Evolutionary conservation across 2,329 filamentous ascomycete genomes (phyloP), one percentile per base, ranked within the genome.

Genomic region (Pestalotiopsis sp.): DNA sequence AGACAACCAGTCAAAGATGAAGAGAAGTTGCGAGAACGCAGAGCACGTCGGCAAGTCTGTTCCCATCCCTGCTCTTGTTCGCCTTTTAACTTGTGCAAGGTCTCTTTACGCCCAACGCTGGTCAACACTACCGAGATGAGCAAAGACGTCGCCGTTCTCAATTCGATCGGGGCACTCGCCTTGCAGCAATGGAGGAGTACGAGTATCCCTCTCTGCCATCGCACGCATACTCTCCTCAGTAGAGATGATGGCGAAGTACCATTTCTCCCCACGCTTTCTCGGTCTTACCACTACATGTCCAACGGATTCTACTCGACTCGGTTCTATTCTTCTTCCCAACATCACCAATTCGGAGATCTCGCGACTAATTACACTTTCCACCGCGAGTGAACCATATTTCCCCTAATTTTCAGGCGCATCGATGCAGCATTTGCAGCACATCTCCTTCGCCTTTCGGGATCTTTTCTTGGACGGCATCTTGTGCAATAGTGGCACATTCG

Each of bases 1-100:
- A 0, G 93, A 97, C 81, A 97, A 97, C 76, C 87, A 90, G 67
- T 93, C 92, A 0, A 97, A 97, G 82, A 91, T 96, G 85, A 92
- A 94, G 81, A 88, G 94, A 70, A 96, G 93, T 73, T 92, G 93
- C 70, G 93, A 97, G 77, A 97, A 96, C 77, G 94, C 94, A 1
- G 92, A 94, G 77, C 91, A 93, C 76, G 90, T 95, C 73, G 94
- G 94, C 90, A 78, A 79, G 91, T 85, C 66, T 67, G 12, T 6
- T 23, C 57, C 13, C 4, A 58, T 4, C 12, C 14, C 39, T 17
- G 12, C 13, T 60, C 57, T 11, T 45, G 14, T 52, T 3, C 12
- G 3, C 41, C 9, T 39, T 60, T 76, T 23, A 49, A 66, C 39
- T n/a, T 3, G 11, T 39, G 14, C 39, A 61, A 93, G 91, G 91